These are phyloP conservation scores for Colletotrichum trifolii DNA, from an alignment of 2,329 filamentous ascomycete species.

Conservation along the genomic window DNA sequence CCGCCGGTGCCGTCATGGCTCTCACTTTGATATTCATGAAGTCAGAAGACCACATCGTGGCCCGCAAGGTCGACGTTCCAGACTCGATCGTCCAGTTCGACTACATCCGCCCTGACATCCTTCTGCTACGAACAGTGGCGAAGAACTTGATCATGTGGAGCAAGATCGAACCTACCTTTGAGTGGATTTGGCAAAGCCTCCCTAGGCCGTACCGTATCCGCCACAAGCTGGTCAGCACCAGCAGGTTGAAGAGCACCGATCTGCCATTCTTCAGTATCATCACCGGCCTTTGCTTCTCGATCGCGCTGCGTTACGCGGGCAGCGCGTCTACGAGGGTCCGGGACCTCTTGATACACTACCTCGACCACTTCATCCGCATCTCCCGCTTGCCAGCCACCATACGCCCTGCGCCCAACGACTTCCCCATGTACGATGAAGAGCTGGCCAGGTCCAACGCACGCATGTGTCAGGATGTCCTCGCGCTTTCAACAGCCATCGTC, in stretches of 20 bases:
- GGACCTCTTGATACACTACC: slow-evolving; percentile 83
- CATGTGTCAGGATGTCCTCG: slow-evolving; percentile 91
- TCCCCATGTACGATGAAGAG: slow-evolving; percentile 80
- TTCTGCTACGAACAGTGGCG: slow-evolving; percentile 88
- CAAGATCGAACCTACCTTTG: slow-evolving; percentile 75
- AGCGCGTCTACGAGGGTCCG: slow-evolving; percentile 77
- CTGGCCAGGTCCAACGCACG: slow-evolving; percentile 84
- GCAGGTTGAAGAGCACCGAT: slow-evolving; percentile 79
- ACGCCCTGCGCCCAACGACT: slow-evolving; percentile 40
- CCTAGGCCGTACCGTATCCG: slow-evolving; percentile 75
- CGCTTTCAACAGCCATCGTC: slow-evolving; percentile 83
- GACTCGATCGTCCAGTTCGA: slow-evolving; percentile 93
- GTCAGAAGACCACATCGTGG: slow-evolving; percentile 86
- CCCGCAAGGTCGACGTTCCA: slow-evolving; percentile 92
- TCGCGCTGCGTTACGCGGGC: slow-evolving; percentile 80
- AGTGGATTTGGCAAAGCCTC: slow-evolving; percentile 81
- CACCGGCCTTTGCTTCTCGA: slow-evolving; percentile 85
- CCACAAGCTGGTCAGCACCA: slow-evolving; percentile 68
- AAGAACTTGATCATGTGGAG: slow-evolving; percentile 95
- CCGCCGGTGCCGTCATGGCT: slow-evolving; percentile 91
- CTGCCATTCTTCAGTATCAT: slow-evolving; percentile 94
- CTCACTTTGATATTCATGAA: slow-evolving; percentile 97
- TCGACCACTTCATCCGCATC: slow-evolving; percentile 88
- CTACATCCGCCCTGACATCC: slow-evolving; percentile 92
- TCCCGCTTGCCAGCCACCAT: slow-evolving; percentile 63